A percentile compares a stretch with the other conserved stretches of the same genome.
Evolutionary conservation across 2,329 filamentous ascomycete species (phyloP).

Genomic region (Celoporthe dispersa): DNA sequence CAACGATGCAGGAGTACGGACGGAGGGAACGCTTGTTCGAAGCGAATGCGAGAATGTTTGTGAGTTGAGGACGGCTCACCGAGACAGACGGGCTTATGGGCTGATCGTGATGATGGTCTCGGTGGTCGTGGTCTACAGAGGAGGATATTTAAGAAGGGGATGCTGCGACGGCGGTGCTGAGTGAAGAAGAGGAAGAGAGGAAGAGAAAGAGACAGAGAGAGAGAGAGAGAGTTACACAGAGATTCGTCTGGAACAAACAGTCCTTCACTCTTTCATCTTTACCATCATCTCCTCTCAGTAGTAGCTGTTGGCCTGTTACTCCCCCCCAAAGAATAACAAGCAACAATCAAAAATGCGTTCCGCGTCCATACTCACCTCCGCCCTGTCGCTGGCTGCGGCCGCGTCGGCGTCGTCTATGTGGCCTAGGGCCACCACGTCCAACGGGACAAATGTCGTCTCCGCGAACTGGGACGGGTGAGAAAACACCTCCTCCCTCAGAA

Average conservation of each 20-base stretch:
- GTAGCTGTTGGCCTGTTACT: not conserved
- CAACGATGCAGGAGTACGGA: not conserved
- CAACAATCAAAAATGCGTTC: conserved; percentile 19
- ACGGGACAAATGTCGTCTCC: conserved; percentile 24
- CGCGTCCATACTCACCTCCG: conserved; percentile 5
- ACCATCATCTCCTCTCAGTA: not conserved
- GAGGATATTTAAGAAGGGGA: conserved; percentile 3
- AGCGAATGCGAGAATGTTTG: conserved; percentile 4
- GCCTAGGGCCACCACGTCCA: conserved; percentile 19
- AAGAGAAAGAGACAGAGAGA: not conserved
- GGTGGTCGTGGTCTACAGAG: not conserved
- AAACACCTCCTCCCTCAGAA: not conserved
- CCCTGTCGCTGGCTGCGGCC: conserved; percentile 21
- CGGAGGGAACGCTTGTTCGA: not conserved
- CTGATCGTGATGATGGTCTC: not conserved
- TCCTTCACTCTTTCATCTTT: not conserved
- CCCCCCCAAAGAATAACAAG: no score
- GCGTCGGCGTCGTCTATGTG: conserved; percentile 10
- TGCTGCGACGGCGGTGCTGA: not conserved
- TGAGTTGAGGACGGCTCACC: not conserved
- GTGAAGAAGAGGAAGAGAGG: not conserved
- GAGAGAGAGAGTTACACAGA: no score
- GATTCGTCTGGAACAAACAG: not conserved
- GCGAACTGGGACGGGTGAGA: conserved; percentile 27
- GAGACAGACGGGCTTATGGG: not conserved